phyloP scores from a whole-genome alignment of 2,329 filamentous ascomycete genomes.

The Raffaelea arxii region DNA sequence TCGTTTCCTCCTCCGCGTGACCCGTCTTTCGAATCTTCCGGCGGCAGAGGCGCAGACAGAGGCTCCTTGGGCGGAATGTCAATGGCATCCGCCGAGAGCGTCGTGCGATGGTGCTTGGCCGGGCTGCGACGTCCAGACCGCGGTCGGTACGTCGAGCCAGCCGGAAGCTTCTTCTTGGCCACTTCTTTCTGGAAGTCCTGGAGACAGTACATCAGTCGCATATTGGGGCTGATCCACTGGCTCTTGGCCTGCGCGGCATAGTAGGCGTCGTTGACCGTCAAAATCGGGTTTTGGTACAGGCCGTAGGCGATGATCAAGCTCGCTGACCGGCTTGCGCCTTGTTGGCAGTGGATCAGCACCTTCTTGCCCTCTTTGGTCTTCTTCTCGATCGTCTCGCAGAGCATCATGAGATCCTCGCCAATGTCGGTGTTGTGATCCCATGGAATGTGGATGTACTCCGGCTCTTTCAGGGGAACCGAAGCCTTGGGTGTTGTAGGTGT shows the following conservation, averaged over 20 bases:
- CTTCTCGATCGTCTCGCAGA: slow-evolving; percentile 69
- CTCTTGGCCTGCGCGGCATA: slow-evolving; percentile 72
- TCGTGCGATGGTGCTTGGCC: slow-evolving; percentile 50
- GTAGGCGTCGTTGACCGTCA: slow-evolving; percentile 77
- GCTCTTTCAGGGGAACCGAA: slow-evolving; percentile 33
- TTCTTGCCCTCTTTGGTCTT: slow-evolving; percentile 64
- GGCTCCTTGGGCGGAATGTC: slow-evolving; percentile 44
- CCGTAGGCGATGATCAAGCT: slow-evolving; percentile 82
- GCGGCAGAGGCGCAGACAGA: slow-evolving; percentile 49
- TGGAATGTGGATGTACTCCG: slow-evolving; percentile 78
- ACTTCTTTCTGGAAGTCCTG: slow-evolving; percentile 68
- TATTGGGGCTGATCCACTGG: slow-evolving; percentile 83
- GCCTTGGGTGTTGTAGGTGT: slow-evolving; percentile 52
- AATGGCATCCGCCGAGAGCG: slow-evolving; percentile 50
- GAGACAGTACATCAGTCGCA: slow-evolving; percentile 84
- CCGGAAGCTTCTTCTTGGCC: slow-evolving; percentile 36
- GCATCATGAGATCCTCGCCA: slow-evolving; percentile 60
- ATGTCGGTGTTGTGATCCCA: slow-evolving; percentile 90
- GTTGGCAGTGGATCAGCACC: slow-evolving; percentile 76
- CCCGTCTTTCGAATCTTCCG: slow-evolving; percentile 36
- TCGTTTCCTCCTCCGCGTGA: no score
- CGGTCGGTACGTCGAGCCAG: slow-evolving; percentile 35
- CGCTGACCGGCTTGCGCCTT: slow-evolving; percentile 75
- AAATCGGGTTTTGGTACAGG: slow-evolving; percentile 64
- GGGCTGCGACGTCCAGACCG: slow-evolving; percentile 49